Evolutionary conservation across 192 early-diverging fungal genomes (phyloP).

Genomic region (Anaeromyces robustus): DNA sequence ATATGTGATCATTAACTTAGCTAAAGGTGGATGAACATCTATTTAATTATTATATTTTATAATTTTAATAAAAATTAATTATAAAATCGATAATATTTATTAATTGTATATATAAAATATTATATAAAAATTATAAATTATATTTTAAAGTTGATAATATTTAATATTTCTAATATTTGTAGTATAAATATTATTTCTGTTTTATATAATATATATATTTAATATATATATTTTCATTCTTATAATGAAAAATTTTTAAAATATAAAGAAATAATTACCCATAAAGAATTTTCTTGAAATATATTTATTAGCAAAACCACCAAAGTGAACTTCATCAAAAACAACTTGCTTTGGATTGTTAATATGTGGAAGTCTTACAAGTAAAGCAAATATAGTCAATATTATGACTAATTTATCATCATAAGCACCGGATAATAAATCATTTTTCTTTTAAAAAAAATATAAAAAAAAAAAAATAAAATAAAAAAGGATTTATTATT

Average conservation of each 20-base stretch:
- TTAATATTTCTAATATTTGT: no score
- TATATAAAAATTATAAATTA: no score
- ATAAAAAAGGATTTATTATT: no score
- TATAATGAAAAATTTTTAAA: no score
- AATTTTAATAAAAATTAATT: no score
- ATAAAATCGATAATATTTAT: no score
- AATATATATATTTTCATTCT: no score
- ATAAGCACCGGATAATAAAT: not conserved
- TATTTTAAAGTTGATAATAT: no score
- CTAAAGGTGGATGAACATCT: not conserved
- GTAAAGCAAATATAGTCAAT: not conserved
- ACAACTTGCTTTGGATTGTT: not conserved
- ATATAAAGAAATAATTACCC: not conserved
- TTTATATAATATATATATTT: no score
- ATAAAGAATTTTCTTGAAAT: not conserved
- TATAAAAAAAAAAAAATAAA: not conserved
- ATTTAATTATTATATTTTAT: not conserved
- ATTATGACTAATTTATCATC: not conserved
- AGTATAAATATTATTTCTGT: no score
- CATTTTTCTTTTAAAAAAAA: not conserved
- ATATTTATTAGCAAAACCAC: not conserved
- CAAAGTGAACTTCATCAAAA: not conserved
- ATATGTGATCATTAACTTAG: not conserved
- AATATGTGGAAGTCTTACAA: not conserved
- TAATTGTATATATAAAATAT: no score